Percentiles rank a stretch among this genome's conserved stretches.
Evolutionary conservation across 2,329 filamentous ascomycete species (phyloP).

Genomic region (Penicillium sp.): DNA sequence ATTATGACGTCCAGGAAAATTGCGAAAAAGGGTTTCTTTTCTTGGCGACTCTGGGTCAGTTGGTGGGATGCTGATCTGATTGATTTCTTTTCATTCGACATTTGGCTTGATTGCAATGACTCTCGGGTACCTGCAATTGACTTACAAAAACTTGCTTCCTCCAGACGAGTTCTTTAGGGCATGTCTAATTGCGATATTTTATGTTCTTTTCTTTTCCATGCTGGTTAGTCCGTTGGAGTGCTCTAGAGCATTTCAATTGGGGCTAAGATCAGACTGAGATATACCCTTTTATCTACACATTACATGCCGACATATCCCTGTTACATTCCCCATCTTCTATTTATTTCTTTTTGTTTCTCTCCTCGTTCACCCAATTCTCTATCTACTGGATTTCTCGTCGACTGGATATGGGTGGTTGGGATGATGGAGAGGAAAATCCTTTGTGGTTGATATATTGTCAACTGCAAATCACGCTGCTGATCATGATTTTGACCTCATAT

Average conservation of each 20-base stretch:
- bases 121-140: background rate
- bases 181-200: background rate
- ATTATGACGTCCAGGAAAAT: background rate
- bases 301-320: conserved; percentile 9
- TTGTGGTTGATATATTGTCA: background rate
- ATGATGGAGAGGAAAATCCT: background rate
- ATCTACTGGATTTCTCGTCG: background rate
- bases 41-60: background rate
- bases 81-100: background rate
- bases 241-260: background rate
- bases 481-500: background rate
- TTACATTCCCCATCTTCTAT: background rate
- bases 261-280: conserved; percentile 8
- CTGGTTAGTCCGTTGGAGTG: background rate
- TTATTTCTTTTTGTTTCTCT: background rate
- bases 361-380: background rate
- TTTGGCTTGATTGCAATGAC: background rate
- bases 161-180: background rate
- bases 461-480: too few species aligned
- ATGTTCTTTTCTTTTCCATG: background rate
- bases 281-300: conserved; percentile 13
- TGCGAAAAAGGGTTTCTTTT: background rate
- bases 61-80: background rate
- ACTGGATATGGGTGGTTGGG: background rate
- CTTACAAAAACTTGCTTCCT: background rate